Conservation (phyloP, 192 early-diverging fungal genomes). For the Dimargaris xerosporica region DNA sequence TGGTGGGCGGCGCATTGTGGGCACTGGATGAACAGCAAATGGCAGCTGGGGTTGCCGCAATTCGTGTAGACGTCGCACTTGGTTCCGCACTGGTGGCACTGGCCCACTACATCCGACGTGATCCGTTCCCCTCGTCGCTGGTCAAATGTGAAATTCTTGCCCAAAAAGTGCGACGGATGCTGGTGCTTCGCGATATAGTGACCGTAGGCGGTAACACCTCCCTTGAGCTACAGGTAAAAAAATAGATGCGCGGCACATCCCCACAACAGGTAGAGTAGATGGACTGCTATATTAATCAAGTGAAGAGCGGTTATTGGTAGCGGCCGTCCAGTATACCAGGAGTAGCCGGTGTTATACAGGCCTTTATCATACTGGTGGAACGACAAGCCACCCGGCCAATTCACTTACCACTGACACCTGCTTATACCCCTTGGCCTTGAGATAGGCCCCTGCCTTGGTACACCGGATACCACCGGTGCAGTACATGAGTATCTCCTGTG, state of each 20-base stretch:
- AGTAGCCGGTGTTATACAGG: no score
- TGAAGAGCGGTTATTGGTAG: no score
- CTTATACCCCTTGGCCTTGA: conserved; percentile 44
- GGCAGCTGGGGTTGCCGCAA: conserved; percentile 54
- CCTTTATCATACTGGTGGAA: no score
- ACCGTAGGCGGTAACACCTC: conserved; percentile 66
- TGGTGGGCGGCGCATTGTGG: conserved; percentile 29
- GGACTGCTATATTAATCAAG: no score
- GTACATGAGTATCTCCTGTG: conserved; percentile 63
- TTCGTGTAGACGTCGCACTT: conserved; percentile 50
- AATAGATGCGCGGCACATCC: no score
- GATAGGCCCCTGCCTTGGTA: conserved; percentile 59
- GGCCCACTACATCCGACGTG: conserved; percentile 43
- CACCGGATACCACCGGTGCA: conserved; percentile 77
- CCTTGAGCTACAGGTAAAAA: no score
- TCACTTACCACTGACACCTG: conserved; percentile 56
- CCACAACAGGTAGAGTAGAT: no score
- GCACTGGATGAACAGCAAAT: conserved; percentile 57
- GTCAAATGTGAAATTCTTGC: conserved; percentile 75
- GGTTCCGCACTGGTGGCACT: conserved; percentile 53
- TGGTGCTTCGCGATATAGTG: conserved; percentile 28
- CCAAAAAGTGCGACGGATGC: conserved; percentile 40
- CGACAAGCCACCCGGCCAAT: no score
- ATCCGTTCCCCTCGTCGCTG: conserved; percentile 55
- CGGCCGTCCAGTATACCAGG: no score